Base-by-base conservation (phyloP, 2,329 filamentous ascomycete genomes). In the Purpureocillium takamizusanense region DNA sequence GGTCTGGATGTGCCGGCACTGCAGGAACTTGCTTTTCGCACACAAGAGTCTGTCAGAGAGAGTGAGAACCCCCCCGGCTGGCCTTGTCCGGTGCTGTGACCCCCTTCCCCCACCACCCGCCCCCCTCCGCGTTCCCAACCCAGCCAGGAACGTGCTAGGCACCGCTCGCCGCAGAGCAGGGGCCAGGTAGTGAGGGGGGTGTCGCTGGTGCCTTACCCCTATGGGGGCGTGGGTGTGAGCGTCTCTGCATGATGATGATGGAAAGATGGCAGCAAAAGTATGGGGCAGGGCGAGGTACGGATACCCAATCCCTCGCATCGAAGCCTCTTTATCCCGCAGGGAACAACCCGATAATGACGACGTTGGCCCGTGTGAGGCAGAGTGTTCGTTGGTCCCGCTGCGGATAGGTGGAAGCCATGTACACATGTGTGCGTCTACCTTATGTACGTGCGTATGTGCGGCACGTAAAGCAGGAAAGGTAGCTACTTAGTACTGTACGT, bases 291-390 rank as follows among this genome's bases (percentile, higher is more conserved):
- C 11, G 43, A 58, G 51, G 57, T 61, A 61, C 45, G 55, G 57
- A 54, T 62, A 61, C 59, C 59, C 59, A 61, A 62, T 60, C 51
- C n/a, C 53, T 59, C 48, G 53, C 51, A 57, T 53, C 49, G 52
- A 55, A 51, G 51, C 48, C 50, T 53, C 54, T 59, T 55, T 57
- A 53, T 56, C 55, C 57, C 53, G 57, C 57, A 60, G 51, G 47
- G 49, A 51, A 45, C 47, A 53, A 47, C 42, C 51, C 46, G 47
- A 54, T 45, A 46, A 49, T 49, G 46, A 51, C 39, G 41, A 46
- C 45, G 52, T 52, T 55, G 53, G 51, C 45, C 49, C 44, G 47
- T 46, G 45, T 47, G 42, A 45, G 40, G 43, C 33, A 44, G 46
- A 46, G 39, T 52, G 50, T 45, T 56, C 50, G 54, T 55, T 53